Evolutionary conservation across 768 basidiomycete species (phyloP).

Genomic region (Pulveroboletus sp.): DNA sequence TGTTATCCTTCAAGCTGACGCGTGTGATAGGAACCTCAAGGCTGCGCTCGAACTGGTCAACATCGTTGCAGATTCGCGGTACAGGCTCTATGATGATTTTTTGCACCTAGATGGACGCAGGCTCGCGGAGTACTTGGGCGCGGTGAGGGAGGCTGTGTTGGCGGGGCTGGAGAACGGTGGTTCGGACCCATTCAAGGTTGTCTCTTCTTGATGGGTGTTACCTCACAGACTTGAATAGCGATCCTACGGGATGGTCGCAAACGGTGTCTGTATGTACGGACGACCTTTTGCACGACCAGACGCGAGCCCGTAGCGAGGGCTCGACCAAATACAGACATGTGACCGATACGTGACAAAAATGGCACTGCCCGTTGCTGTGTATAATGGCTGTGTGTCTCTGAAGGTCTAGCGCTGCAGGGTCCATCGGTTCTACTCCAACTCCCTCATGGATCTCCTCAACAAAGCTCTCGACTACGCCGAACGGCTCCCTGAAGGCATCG

Average conservation of each 20-base stretch:
- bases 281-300: not conserved
- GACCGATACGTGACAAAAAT: not conserved
- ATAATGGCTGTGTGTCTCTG: no score
- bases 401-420: no score
- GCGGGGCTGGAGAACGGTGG: slow-evolving; percentile 69
- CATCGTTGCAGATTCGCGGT: slow-evolving; percentile 82
- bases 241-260: not conserved
- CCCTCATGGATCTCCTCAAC: slow-evolving; percentile 39
- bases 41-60: slow-evolving; percentile 74
- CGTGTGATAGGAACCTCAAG: slow-evolving; percentile 59
- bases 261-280: not conserved
- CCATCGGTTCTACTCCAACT: not conserved
- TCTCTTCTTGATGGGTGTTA: slow-evolving; percentile 20
- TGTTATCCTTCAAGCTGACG: slow-evolving; percentile 2
- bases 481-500: slow-evolving; percentile 35
- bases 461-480: slow-evolving; percentile 34
- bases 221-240: slow-evolving; percentile 1
- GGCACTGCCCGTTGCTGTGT: no score
- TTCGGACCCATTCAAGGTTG: slow-evolving; percentile 65
- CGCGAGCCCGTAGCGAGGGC: no score
- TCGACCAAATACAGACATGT: not conserved
- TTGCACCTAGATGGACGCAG: slow-evolving; percentile 51
- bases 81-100: slow-evolving; percentile 84
- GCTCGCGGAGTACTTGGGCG: slow-evolving; percentile 68
- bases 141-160: slow-evolving; percentile 67